These are phyloP conservation scores for Leucocoprinus birnbaumii DNA, from an alignment of 768 basidiomycete genomes.

Conservation along the genomic window DNA sequence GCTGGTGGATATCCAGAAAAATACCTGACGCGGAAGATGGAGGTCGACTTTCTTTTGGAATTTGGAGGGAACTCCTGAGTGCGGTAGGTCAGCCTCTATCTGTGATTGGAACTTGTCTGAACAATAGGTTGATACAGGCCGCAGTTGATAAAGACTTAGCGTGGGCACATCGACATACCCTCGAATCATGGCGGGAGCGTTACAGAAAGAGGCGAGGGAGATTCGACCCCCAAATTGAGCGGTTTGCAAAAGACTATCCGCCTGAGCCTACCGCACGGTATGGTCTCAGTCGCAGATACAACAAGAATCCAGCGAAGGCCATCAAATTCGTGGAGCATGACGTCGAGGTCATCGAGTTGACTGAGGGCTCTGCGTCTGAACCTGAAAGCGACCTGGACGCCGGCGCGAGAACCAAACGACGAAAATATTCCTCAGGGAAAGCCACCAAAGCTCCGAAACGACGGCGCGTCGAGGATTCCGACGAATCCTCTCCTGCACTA, in stretches of 20 bases:
- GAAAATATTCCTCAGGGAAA: neutral
- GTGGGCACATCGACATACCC: constrained; percentile 42
- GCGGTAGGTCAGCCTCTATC: constrained; percentile 22
- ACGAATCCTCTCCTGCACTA: neutral
- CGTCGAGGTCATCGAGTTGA: constrained; percentile 11
- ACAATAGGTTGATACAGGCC: constrained; percentile 13
- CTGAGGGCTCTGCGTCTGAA: neutral
- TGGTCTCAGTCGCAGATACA: constrained; percentile 21
- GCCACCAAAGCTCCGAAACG: neutral
- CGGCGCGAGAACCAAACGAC: neutral
- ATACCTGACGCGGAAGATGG: constrained; percentile 33
- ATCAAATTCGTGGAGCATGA: constrained; percentile 4
- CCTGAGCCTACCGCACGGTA: constrained; percentile 18
- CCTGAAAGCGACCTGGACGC: constrained; percentile 3
- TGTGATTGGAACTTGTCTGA: neutral
- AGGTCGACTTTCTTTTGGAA: constrained; percentile 33
- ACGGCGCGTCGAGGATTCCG: neutral
- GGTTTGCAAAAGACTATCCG: constrained; percentile 19
- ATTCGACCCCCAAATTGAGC: constrained; percentile 34
- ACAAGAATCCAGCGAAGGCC: constrained; percentile 9
- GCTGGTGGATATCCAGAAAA: constrained; percentile 29
- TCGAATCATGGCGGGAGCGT: constrained; percentile 44
- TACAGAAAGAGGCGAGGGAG: constrained; percentile 35
- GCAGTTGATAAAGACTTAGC: constrained; percentile 18
- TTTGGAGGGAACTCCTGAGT: constrained; percentile 30